phyloP scores from a whole-genome alignment of 2,329 filamentous ascomycete genomes.

The Huntiella omanensis region DNA sequence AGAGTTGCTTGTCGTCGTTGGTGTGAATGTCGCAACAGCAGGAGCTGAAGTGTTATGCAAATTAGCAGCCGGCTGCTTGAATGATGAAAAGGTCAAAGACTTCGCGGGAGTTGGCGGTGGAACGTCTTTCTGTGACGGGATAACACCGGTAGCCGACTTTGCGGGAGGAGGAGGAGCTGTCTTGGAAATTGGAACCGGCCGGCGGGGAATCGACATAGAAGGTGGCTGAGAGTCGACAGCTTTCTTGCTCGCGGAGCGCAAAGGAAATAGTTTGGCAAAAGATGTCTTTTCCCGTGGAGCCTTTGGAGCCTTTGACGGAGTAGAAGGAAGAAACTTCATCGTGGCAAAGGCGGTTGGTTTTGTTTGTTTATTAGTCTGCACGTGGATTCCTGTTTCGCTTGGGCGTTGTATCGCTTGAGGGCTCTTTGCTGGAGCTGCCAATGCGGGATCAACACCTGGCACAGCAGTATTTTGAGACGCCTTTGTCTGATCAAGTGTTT shows the following conservation, averaged over 20 bases:
- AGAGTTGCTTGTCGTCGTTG: too few relatives aligned
- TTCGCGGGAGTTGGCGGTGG: neutral
- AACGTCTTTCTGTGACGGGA: neutral
- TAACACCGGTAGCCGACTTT: neutral
- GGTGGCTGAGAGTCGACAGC: constrained; percentile 12
- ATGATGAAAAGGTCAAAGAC: neutral
- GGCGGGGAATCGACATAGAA: constrained; percentile 21
- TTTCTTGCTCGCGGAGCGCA: constrained; percentile 10
- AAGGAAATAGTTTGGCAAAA: constrained; percentile 14
- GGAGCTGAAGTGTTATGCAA: neutral
- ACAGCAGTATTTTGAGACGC: neutral
- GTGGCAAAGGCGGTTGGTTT: constrained; percentile 11
- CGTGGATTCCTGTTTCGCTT: too few relatives aligned
- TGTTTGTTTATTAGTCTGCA: neutral
- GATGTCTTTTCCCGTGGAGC: constrained; percentile 12
- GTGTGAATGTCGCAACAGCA: neutral
- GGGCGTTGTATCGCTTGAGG: too few relatives aligned
- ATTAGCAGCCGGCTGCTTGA: neutral
- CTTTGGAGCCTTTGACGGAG: constrained; percentile 11
- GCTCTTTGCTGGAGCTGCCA: neutral
- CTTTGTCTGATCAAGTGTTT: constrained; percentile 5
- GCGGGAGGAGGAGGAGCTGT: neutral
- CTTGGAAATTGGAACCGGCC: constrained; percentile 16
- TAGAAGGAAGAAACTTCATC: constrained; percentile 10
- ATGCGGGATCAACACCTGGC: constrained; percentile 1